Evolutionary conservation across 257 asterid genomes (phyloP), one percentile per base, ranked within the genome.

Genomic region (Nicotiana knightiana): DNA sequence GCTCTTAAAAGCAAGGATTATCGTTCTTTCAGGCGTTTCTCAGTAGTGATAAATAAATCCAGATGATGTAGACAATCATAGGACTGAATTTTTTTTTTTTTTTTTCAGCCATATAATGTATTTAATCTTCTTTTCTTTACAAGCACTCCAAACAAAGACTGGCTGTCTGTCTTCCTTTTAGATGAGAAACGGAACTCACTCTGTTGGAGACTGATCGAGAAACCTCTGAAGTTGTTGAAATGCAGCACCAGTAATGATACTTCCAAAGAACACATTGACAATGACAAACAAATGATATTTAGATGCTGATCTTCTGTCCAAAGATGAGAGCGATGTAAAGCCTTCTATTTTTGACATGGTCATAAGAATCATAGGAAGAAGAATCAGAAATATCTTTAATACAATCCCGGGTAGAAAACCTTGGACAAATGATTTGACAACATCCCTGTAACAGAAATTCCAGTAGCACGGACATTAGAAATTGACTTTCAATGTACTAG

Each of bases 321-420:
- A 85, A 77, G 88, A 83, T 17, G 98, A 95, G 62, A 88, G 85
- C 24, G 97, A 91, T 37, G 90, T 83, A 73, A 88, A 85, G 61
- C 98, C 98, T 89, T 93, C 97, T 79, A 90, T 81, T 86, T 85
- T 92, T 51, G 97, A 90, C 98, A 93, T 89, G 32, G 39, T 30
- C 94, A 86, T 90, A 73, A 95, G 94, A 67, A 95, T 83, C 51
- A 81, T 77, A 35, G 98, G 98, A 86, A 93, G 91, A 82, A 85
- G 2, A 28, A 86, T 65, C 83, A 89, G 91, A 82, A 95, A 95
- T 33, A 95, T 83, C 93, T 93, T 95, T 78, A 95, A 86, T 3
- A 81, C 90, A 59, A 93, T 82, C 48, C 98, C 98, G 6, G 98
- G 98, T 83, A 95, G 96, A 89, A 93, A 93, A 73, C 98, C 98